These are phyloP conservation scores for Colletotrichum godetiae DNA, from an alignment of 2,329 filamentous ascomycete genomes.

Conservation along the genomic window DNA sequence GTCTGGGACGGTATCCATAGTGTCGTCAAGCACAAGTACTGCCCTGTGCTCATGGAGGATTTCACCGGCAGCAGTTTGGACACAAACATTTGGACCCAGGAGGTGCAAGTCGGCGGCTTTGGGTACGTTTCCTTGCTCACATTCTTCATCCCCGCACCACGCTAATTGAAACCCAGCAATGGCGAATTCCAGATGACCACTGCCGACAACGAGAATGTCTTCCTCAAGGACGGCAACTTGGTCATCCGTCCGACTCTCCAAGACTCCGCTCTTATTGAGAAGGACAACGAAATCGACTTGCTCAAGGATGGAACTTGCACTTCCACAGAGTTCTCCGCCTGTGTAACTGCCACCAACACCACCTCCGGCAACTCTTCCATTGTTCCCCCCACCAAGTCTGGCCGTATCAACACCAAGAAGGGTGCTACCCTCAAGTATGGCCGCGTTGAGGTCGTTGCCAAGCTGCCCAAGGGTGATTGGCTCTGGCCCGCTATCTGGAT, in stretches of 20 bases:
- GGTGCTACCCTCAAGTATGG: constrained; percentile 82
- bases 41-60: constrained; percentile 73
- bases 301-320: constrained; percentile 75
- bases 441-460: constrained; percentile 82
- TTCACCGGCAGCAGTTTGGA: constrained; percentile 70
- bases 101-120: constrained; percentile 80
- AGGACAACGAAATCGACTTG: constrained; percentile 76
- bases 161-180: constrained; percentile 63
- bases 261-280: constrained; percentile 72
- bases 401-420: constrained; percentile 79
- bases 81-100: constrained; percentile 75
- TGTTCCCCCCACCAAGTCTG: constrained; percentile 82
- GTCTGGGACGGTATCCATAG: constrained; percentile 80
- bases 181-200: constrained; percentile 87
- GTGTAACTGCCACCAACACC: constrained; percentile 78
- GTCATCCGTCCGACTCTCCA: constrained; percentile 84
- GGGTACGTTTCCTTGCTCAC: constrained; percentile 65
- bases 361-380: constrained; percentile 77
- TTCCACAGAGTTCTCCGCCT: constrained; percentile 64
- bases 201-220: constrained; percentile 77
- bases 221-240: constrained; percentile 74
- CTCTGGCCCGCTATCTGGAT: constrained; percentile 95
- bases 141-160: background rate
- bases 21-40: constrained; percentile 81
- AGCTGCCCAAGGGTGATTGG: constrained; percentile 84